Conservation (phyloP, 805 yeast genomes). For the Pichia phayaonensis region DNA sequence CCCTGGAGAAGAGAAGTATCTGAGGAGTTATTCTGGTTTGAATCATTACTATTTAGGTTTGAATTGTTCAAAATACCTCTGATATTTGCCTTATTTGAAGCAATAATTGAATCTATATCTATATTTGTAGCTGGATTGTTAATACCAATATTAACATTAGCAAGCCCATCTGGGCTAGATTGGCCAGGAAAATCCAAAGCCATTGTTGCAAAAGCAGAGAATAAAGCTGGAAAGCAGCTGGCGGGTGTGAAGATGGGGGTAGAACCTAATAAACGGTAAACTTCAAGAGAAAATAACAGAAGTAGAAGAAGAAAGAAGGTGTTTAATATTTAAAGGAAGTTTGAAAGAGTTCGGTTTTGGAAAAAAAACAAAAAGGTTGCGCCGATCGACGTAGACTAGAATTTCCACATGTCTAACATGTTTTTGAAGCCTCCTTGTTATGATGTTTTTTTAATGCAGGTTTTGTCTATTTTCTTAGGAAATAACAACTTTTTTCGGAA, state of each 20-base stretch:
- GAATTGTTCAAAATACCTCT: conserved; percentile 22
- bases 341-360: too few species aligned
- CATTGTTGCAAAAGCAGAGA: neutral
- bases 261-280: neutral
- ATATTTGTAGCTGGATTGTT: conserved; percentile 8
- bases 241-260: neutral
- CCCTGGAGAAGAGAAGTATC: conserved; percentile 41
- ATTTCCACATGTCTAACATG: neutral
- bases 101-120: conserved; percentile 17
- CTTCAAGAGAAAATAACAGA: neutral
- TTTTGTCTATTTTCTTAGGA: too few species aligned
- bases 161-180: neutral
- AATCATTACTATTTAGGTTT: conserved; percentile 20
- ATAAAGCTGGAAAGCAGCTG: neutral
- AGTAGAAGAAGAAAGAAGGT: neutral
- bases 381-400: neutral
- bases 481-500: neutral
- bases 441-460: too few species aligned
- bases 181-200: neutral
- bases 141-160: neutral
- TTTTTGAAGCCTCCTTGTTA: too few species aligned
- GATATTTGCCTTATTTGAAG: conserved; percentile 24
- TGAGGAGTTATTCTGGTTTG: neutral
- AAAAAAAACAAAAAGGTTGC: neutral
- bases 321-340: neutral